Evolutionary conservation across 2,329 filamentous ascomycete species (phyloP).

Genomic region (Penicillium fuscoglaucum): DNA sequence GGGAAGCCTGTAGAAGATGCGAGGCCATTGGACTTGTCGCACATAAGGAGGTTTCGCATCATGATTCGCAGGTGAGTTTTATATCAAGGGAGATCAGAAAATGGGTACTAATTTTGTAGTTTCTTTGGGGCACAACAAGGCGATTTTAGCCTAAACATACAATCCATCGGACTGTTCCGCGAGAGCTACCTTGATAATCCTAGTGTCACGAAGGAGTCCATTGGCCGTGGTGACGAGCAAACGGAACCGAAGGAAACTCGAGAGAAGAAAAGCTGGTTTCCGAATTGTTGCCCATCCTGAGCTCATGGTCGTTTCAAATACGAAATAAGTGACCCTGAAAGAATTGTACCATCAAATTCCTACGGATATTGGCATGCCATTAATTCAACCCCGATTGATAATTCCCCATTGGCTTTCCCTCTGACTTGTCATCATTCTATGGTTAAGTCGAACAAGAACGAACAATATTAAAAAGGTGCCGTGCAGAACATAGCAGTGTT

Average conservation of each 20-base stretch:
- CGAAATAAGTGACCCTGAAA: background rate
- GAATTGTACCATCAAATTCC: background rate
- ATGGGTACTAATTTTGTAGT: constrained; percentile 45
- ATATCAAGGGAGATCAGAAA: background rate
- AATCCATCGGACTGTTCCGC: constrained; percentile 46
- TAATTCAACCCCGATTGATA: background rate
- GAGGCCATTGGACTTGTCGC: constrained; percentile 57
- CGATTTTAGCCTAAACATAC: constrained; percentile 60
- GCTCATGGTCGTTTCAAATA: background rate
- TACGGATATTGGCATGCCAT: background rate
- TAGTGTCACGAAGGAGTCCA: background rate
- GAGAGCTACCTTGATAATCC: constrained; percentile 19
- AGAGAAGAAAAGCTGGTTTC: background rate
- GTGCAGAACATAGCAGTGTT: background rate
- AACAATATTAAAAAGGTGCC: background rate
- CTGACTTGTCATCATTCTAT: background rate
- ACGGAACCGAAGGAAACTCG: background rate
- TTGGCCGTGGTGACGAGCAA: constrained; percentile 5
- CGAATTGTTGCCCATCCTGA: background rate
- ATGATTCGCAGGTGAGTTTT: constrained; percentile 74
- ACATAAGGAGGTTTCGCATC: constrained; percentile 67
- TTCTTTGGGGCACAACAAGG: constrained; percentile 76
- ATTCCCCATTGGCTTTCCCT: background rate
- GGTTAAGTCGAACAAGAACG: background rate
- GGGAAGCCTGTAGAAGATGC: constrained; percentile 65